These are phyloP conservation scores for Diaporthe sp. DNA, from an alignment of 2,329 filamentous ascomycete species.

Conservation along the genomic window DNA sequence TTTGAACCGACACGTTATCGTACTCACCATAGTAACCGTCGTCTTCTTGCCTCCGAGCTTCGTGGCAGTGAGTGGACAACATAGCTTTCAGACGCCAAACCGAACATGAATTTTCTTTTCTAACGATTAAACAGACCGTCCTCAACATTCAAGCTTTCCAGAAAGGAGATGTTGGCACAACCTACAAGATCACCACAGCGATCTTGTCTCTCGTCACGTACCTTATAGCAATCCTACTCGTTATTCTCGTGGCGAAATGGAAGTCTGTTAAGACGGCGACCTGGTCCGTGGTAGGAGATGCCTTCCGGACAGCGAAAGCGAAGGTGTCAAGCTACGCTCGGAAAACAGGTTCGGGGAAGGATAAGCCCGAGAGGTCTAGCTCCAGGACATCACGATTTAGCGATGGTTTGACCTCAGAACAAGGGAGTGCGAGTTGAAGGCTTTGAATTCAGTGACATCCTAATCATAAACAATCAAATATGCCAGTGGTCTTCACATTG, in stretches of 20 bases:
- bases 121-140: not conserved
- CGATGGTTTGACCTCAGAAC: not conserved
- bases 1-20: not conserved
- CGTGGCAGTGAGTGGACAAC: not conserved
- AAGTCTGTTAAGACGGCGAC: not conserved
- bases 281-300: not conserved
- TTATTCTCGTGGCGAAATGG: not conserved
- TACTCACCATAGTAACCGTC: not conserved
- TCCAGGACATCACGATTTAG: not conserved
- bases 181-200: not conserved
- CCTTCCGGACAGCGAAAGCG: not conserved
- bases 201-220: not conserved
- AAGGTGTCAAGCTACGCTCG: not conserved
- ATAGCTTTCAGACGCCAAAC: not conserved
- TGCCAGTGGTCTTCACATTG: not conserved
- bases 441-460: not conserved
- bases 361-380: not conserved
- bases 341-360: not conserved
- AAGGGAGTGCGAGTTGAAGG: too few relatives aligned
- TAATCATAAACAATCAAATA: too few relatives aligned
- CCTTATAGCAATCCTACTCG: not conserved
- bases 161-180: not conserved
- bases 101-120: too few relatives aligned
- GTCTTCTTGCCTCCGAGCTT: not conserved
- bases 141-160: not conserved